Evolutionary conservation across 768 basidiomycete species (phyloP), one percentile per base, ranked within the genome.

Genomic region (Chlorophyllum brunneum): DNA sequence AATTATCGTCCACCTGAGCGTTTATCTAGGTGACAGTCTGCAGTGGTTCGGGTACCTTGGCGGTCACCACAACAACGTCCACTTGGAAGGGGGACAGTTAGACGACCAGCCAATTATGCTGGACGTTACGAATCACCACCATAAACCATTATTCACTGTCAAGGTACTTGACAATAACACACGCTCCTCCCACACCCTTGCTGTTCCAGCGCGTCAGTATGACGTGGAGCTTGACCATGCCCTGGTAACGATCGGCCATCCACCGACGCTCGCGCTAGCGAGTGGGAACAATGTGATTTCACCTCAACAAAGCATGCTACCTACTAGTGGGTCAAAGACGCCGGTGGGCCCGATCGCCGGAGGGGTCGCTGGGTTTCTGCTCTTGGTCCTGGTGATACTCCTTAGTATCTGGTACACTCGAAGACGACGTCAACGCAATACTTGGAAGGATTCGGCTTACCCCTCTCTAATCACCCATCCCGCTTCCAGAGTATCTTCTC

Each of bases 391-490:
- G 16, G 15, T 18, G 10, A 18, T 33, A 11, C 22, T 16, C 16
- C 15, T 43, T 13, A 13, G 23, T 24, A 33, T 33, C 9, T 42
- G 20, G n/a, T 23, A 3, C 2, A 24, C 42, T 18, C 30, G 30
- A 6, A 42, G 23, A 43, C 49, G 49, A 11, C 29, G 40, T n/a
- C 13, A 8, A 6, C 49, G 31, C 5, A 15, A 42, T n/a, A 18
- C 20, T 5, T 51, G 49, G 49, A 51, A 34, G 38, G 49, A 51
- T 34, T 51, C 49, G 24, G 41, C 49, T 15, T 29, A 42, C 8
- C 49, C 49, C 15, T 36, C 49, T 2, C 5, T n/a, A 9, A 51
- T 51, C 16, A 6, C 5, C 9, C 20, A 51, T 31, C 49, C 49
- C 9, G 49, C 30, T n/a, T 42, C 49, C 10, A 42, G 15, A 20